Percentiles rank a stretch among this genome's conserved stretches.
Evolutionary conservation across 2,329 filamentous ascomycete genomes (phyloP).

Genomic region (Daldinia sp.): DNA sequence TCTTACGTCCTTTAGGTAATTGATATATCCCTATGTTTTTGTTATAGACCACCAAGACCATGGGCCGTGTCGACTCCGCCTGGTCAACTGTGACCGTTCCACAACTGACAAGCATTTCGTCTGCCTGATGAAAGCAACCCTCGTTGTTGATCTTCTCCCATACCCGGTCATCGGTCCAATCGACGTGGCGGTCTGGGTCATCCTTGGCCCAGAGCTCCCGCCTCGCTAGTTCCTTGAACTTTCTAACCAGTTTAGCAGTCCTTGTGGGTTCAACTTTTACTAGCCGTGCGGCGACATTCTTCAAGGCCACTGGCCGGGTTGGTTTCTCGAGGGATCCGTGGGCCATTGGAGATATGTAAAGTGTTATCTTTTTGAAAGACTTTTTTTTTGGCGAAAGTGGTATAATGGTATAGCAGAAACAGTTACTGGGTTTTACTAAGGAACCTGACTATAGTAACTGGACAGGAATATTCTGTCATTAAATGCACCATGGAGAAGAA

Average conservation of each 20-base stretch:
- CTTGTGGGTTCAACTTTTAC: slow-evolving; percentile 22
- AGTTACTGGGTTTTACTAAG: slow-evolving; percentile 1
- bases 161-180: slow-evolving; percentile 43
- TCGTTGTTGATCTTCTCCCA: slow-evolving; percentile 44
- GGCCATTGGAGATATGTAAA: slow-evolving; percentile 31
- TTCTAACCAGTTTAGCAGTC: slow-evolving; percentile 29
- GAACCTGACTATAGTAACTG: background rate
- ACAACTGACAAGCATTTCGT: slow-evolving; percentile 55
- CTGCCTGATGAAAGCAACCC: slow-evolving; percentile 51
- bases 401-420: background rate
- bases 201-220: slow-evolving; percentile 37
- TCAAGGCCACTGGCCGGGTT: slow-evolving; percentile 23
- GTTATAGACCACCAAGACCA: slow-evolving; percentile 56
- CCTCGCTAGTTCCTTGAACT: slow-evolving; percentile 36
- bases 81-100: slow-evolving; percentile 57
- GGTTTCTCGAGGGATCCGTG: slow-evolving; percentile 33
- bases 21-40: slow-evolving; percentile 54
- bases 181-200: slow-evolving; percentile 36
- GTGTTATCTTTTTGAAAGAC: background rate
- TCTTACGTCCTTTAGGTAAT: slow-evolving; percentile 59
- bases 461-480: slow-evolving; percentile 8
- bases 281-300: slow-evolving; percentile 17
- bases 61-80: slow-evolving; percentile 36
- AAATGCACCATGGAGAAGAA: background rate
- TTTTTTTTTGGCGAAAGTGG: background rate